Evolutionary conservation across 805 yeast species (phyloP).

Genomic region (Lipomyces yamanashiensis): DNA sequence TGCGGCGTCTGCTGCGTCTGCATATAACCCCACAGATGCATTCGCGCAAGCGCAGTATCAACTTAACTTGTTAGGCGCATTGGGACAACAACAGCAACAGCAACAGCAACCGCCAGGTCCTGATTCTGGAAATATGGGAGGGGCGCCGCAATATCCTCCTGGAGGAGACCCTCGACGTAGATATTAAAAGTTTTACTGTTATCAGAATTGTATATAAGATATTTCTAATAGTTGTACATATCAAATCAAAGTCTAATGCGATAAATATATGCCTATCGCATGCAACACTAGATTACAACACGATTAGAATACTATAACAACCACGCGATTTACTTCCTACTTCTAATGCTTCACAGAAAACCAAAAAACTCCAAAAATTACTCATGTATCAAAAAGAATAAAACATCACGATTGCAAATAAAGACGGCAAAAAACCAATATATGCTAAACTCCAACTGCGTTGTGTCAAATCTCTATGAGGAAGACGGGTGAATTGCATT

Average conservation of each 20-base stretch:
- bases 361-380: not conserved
- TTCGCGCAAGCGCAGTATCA: conserved; percentile 33
- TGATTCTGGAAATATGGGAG: too few relatives aligned
- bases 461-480: not conserved
- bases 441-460: not conserved
- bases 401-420: not conserved
- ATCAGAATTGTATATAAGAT: too few relatives aligned
- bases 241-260: not conserved
- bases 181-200: not conserved
- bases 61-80: conserved; percentile 26
- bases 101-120: conserved; percentile 16
- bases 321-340: not conserved
- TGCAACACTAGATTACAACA: too few relatives aligned
- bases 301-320: not conserved
- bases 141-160: conserved; percentile 1
- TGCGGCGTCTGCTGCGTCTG: conserved; percentile 5
- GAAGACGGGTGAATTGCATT: conserved; percentile 1
- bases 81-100: conserved; percentile 19
- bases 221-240: not conserved
- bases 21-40: conserved; percentile 5
- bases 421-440: not conserved
- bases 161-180: not conserved
- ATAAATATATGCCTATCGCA: not conserved
- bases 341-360: not conserved
- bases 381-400: not conserved